phyloP scores from a whole-genome alignment of 75 land plant genomes.

The Picea glauca region DNA sequence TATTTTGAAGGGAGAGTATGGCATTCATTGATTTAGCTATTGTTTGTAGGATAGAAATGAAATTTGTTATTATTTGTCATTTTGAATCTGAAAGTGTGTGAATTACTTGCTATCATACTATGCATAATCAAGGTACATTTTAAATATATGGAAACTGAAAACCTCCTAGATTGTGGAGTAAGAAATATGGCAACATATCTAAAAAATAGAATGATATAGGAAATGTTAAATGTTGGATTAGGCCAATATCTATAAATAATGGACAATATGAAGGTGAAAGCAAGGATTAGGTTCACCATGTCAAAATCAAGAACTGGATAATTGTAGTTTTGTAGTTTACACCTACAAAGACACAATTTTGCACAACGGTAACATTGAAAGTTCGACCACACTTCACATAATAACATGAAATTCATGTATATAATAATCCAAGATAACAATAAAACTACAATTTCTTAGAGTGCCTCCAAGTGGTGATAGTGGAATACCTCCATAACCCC shows the following conservation, averaged over 20 bases:
- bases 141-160: too few relatives aligned
- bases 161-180: background rate
- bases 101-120: too few relatives aligned
- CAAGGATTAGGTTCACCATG: conserved; percentile 49
- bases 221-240: background rate
- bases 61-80: too few relatives aligned
- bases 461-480: background rate
- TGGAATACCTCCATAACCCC: background rate
- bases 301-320: conserved; percentile 54
- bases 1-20: too few relatives aligned
- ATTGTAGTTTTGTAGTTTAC: conserved; percentile 25
- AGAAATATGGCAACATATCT: background rate
- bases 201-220: background rate
- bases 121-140: too few relatives aligned
- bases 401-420: background rate
- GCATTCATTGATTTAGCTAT: too few relatives aligned
- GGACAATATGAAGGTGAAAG: conserved; percentile 56
- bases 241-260: conserved; percentile 42
- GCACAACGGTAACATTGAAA: conserved; percentile 22
- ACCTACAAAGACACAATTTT: conserved; percentile 41
- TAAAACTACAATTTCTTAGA: background rate
- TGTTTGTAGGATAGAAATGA: too few relatives aligned
- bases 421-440: background rate
- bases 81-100: too few relatives aligned
- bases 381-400: background rate